Conservation (phyloP, 768 basidiomycete genomes). For the Lentinula lateritia region DNA sequence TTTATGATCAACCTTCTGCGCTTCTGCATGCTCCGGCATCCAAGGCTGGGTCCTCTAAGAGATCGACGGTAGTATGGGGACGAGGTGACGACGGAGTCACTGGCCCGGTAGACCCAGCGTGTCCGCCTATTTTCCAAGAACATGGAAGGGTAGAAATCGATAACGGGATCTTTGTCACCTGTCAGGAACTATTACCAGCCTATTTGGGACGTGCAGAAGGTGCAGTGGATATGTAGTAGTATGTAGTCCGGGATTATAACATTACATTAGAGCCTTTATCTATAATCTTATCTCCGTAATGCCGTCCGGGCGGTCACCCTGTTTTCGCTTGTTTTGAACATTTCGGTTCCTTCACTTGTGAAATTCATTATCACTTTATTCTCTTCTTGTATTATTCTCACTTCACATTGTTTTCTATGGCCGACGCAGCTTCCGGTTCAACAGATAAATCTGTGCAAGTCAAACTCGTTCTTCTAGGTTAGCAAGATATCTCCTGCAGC, state of each 20-base stretch:
- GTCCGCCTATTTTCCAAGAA: constrained; percentile 31
- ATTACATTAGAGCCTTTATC: too few species aligned
- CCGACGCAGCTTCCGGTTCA: constrained; percentile 68
- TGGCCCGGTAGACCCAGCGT: constrained; percentile 12
- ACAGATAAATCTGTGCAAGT: constrained; percentile 93
- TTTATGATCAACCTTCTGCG: constrained; percentile 40
- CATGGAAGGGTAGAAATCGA: constrained; percentile 32
- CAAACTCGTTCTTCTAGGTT: constrained; percentile 94
- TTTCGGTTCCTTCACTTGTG: not conserved
- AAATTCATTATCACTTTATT: not conserved
- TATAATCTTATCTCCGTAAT: not conserved
- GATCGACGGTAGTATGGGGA: not conserved
- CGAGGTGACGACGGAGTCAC: not conserved
- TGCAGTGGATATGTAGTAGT: too few species aligned
- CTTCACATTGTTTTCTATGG: constrained; percentile 41
- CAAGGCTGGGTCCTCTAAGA: not conserved
- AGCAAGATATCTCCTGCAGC: constrained; percentile 18
- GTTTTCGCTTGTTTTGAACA: not conserved
- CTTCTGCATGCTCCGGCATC: constrained; percentile 30
- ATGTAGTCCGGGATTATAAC: not conserved
- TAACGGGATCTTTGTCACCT: constrained; percentile 36
- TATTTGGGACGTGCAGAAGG: constrained; percentile 14
- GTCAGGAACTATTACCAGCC: constrained; percentile 34
- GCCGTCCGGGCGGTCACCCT: not conserved
- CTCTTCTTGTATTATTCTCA: constrained; percentile 9